A percentile compares a stretch with the other conserved stretches of the same genome.
phyloP scores from a whole-genome alignment of 108 stramenopile species.

The Nannochloropsis oceanica region DNA sequence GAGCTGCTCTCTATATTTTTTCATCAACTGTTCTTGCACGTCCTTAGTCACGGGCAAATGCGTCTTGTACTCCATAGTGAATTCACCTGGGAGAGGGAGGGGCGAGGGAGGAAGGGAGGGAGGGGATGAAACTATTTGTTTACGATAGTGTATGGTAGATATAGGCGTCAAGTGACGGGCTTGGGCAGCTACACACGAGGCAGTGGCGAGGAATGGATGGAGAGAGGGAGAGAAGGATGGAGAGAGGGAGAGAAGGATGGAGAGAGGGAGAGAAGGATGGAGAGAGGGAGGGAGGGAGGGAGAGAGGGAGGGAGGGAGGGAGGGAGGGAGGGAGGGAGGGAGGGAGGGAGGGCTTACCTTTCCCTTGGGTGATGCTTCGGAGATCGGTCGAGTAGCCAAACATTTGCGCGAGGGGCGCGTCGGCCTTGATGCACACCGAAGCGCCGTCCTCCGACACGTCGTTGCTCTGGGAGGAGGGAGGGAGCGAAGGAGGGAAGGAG shows the following conservation, averaged over 20 bases:
- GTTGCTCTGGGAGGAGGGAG: constrained; percentile 39
- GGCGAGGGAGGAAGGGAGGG: not conserved
- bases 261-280: not conserved
- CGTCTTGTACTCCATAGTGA: constrained; percentile 91
- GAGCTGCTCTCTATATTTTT: constrained; percentile 52
- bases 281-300: too few species aligned
- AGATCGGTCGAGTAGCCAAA: constrained; percentile 62
- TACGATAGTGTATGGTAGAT: not conserved
- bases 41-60: constrained; percentile 67
- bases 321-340: too few species aligned
- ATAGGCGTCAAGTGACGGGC: too few species aligned
- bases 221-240: not conserved
- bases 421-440: constrained; percentile 61
- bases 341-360: constrained; percentile 16
- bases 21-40: constrained; percentile 68
- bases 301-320: too few species aligned
- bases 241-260: not conserved
- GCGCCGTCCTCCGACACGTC: constrained; percentile 84
- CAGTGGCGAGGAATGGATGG: not conserved
- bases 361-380: constrained; percentile 85
- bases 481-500: not conserved
- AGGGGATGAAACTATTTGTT: not conserved
- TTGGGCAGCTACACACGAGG: too few species aligned
- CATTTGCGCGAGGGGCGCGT: constrained; percentile 40
- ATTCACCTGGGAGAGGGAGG: constrained; percentile 50